Evolutionary conservation across 768 basidiomycete genomes (phyloP), one percentile per base, ranked within the genome.

Genomic region (Lactifluus piperatus): DNA sequence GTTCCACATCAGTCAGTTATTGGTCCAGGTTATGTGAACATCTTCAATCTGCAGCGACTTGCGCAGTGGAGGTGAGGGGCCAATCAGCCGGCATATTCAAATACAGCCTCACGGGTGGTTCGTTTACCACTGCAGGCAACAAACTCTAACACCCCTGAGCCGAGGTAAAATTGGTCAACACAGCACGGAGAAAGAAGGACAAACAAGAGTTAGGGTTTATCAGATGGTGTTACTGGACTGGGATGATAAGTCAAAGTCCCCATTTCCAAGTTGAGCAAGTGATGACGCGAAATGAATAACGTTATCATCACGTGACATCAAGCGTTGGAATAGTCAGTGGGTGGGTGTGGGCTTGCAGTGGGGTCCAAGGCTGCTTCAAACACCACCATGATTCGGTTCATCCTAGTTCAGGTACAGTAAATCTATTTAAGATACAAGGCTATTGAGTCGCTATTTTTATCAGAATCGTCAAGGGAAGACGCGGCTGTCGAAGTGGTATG

Each of bases 401-500:
- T 98, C 71, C 82, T 98, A 52, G 94, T 98, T 16, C 94, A 97
- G 81, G 94, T 88, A 41, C 71, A 76, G 54, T 4, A 13, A 29
- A 6, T n/a, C 13, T 26, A 13, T 13, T 30, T 8, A 18, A 0
- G 49, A 32, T 30, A 53, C 24, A 46, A 20, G 4, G 29, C 44
- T n/a, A 30, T 34, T 18, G 30, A 46, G 34, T 22, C 37, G 20
- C 46, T 63, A 14, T 58, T 32, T 45, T 60, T n/a, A n/a, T 4
- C 65, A 98, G 94, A 98, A 98, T 71, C 85, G 95, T 41, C 97
- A 99, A 76, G 97, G 97, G 18, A 99, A 99, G 76, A 98, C 95
- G 3, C 80, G 97, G 56, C 72, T 98, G 51, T 94, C 92, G 10
- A 98, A 98, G 73, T 99, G 95, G 95, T 98, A 98, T 76, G 91